Conservation (phyloP, 1,284 basidiomycete species). For the Papiliotrema fonsecae region DNA sequence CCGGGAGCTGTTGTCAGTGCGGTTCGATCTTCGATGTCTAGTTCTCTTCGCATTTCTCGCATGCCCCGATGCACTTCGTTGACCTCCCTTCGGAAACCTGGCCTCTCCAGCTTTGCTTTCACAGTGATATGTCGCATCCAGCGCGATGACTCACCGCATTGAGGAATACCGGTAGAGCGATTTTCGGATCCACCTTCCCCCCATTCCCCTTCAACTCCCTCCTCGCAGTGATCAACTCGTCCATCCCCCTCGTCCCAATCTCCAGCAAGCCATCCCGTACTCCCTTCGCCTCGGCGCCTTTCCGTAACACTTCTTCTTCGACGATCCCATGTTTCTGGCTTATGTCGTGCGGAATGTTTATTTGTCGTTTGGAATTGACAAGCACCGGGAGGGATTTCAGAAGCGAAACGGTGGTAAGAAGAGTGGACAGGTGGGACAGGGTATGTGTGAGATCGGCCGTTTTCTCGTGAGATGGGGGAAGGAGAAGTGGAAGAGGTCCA, state of each 20-base stretch:
- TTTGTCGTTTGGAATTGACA: constrained; percentile 59
- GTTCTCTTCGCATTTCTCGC: no score
- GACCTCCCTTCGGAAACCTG: no score
- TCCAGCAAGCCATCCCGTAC: constrained; percentile 69
- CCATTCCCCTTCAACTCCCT: constrained; percentile 64
- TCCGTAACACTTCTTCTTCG: constrained; percentile 80
- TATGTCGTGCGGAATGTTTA: constrained; percentile 80
- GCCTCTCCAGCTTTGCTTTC: neutral
- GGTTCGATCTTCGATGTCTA: no score
- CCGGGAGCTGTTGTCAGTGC: constrained; percentile 60
- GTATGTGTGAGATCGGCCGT: constrained; percentile 65
- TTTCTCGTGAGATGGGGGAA: constrained; percentile 53
- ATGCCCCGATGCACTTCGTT: no score
- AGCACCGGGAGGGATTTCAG: constrained; percentile 74
- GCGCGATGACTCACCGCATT: constrained; percentile 70
- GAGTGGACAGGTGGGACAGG: constrained; percentile 53
- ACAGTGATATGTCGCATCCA: no score
- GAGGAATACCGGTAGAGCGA: constrained; percentile 72
- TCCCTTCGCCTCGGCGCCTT: constrained; percentile 57
- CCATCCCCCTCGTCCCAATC: constrained; percentile 84
- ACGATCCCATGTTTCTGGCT: constrained; percentile 71
- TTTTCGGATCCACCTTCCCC: constrained; percentile 57
- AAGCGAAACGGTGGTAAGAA: constrained; percentile 53
- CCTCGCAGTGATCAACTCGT: constrained; percentile 79
- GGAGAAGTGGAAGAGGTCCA: constrained; percentile 67